Percentiles rank a stretch among this genome's conserved stretches.
Evolutionary conservation across 192 early-diverging fungal genomes (phyloP).

Genomic region (Backusella sp.): DNA sequence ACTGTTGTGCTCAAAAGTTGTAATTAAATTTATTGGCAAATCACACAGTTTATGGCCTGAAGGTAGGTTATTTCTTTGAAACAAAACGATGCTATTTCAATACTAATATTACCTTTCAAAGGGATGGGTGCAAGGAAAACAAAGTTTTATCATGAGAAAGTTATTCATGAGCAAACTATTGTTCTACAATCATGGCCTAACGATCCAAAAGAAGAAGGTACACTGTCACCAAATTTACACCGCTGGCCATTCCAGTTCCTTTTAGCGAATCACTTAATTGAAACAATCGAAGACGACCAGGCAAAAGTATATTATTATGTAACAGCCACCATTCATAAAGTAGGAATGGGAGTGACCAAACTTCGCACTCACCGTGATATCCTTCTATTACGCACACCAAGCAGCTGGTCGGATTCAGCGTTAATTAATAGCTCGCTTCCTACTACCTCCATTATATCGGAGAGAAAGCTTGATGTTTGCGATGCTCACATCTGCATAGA

Average conservation of each 20-base stretch:
- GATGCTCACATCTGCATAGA: conserved; percentile 25
- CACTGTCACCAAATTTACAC: conserved; percentile 9
- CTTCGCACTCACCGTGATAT: conserved; percentile 21
- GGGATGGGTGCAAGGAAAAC: conserved; percentile 19
- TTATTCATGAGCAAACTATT: conserved; percentile 31
- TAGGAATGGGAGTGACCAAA: conserved; percentile 4
- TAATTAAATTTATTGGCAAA: conserved; percentile 28
- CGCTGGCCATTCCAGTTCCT: conserved; percentile 33
- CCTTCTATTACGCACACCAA: conserved; percentile 17
- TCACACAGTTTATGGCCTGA: conserved; percentile 36
- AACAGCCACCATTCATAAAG: conserved; percentile 6
- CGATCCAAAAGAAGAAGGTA: not conserved
- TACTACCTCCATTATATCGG: conserved; percentile 11
- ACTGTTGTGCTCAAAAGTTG: conserved; percentile 5
- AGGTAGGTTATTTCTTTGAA: conserved; percentile 16
- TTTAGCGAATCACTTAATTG: conserved; percentile 22
- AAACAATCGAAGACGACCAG: conserved; percentile 33
- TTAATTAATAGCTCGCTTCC: conserved; percentile 16
- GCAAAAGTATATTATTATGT: conserved; percentile 28
- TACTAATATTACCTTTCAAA: conserved; percentile 2
- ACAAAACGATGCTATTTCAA: not conserved
- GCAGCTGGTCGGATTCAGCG: conserved; percentile 18
- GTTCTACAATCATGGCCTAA: conserved; percentile 19
- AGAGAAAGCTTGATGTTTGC: conserved; percentile 15
- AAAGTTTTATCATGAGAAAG: conserved; percentile 32